phyloP scores from a whole-genome alignment of 352 stramenopile genomes.

The Phytopythium delawarense region DNA sequence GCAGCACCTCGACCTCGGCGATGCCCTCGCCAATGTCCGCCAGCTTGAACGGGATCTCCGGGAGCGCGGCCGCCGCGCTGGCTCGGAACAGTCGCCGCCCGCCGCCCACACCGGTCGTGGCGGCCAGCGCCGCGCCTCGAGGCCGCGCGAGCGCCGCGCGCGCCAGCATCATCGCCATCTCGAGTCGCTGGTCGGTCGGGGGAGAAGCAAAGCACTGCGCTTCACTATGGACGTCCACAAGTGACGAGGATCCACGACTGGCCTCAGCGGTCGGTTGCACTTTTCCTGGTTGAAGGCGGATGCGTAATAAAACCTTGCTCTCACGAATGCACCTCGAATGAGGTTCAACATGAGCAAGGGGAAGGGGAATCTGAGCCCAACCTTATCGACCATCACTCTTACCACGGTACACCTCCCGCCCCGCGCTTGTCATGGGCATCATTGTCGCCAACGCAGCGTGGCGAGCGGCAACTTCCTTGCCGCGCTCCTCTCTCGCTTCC shows the following conservation, averaged over 20 bases:
- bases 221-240: conserved; percentile 1
- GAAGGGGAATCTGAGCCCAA: background rate
- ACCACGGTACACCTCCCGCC: background rate
- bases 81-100: conserved; percentile 39
- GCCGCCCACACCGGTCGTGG: background rate
- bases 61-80: conserved; percentile 33
- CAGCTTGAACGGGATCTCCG: conserved; percentile 87
- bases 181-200: background rate
- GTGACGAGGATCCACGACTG: conserved; percentile 3
- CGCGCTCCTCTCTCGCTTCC: background rate
- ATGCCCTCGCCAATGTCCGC: conserved; percentile 99
- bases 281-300: background rate
- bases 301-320: background rate
- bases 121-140: background rate
- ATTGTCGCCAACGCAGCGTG: background rate
- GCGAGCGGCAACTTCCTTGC: background rate
- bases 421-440: background rate
- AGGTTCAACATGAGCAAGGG: background rate
- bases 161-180: conserved; percentile 4
- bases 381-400: background rate
- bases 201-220: background rate
- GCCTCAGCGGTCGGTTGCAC: background rate
- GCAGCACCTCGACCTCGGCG: conserved; percentile 96
- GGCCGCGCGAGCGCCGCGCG: background rate
- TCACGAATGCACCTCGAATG: background rate